Evolutionary conservation across 768 basidiomycete species (phyloP), one percentile per base, ranked within the genome.

Genomic region (Psilocybe tampanensis): DNA sequence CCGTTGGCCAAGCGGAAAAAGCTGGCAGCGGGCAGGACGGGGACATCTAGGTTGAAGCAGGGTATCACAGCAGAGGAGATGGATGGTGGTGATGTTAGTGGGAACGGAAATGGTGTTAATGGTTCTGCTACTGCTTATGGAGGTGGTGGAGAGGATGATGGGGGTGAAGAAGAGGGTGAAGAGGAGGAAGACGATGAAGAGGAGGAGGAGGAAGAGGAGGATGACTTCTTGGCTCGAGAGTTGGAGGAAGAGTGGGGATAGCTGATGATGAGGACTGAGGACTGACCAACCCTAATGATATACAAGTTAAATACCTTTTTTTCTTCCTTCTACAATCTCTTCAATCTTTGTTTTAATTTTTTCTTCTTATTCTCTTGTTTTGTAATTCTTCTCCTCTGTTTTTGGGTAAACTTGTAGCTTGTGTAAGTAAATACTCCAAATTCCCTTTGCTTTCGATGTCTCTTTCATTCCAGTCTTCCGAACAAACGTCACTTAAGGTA

Each of bases 1-100:
- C 90, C 90, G 1, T 76, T 90, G 41, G 84, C 89, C 18, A 94
- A 94, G 72, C 84, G 92, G 70, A 92, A 90, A 76, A 91, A 86
- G 72, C 63, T 92, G 36, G 83, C 80, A 7, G 79, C 85, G 12
- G 86, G 85, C 41, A 82, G 90, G 41, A 78, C 79, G 12, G 85
- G 86, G 48, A 73, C 78, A 54, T 92, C 90, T 17, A 82, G 78
- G 64, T 74, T 91, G 52, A 92, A 92, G 68, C 86, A 87, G 62
- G 83, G 79, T 12, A 77, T 88, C 39, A 79, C 77, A 18, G 84
- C 84, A 15, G 79, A 82, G 34, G 84, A 88, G 33, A 67, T 85
- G n/a, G n/a, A n/a, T 21, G 63, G 56, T 42, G 54, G 33, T 51
- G 65, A 63, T 64, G 56, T 54, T 48, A 48, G 36, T 39, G 36